Evolutionary conservation across 768 basidiomycete genomes (phyloP), one percentile per base, ranked within the genome.

Genomic region (Austroboletus festivus): DNA sequence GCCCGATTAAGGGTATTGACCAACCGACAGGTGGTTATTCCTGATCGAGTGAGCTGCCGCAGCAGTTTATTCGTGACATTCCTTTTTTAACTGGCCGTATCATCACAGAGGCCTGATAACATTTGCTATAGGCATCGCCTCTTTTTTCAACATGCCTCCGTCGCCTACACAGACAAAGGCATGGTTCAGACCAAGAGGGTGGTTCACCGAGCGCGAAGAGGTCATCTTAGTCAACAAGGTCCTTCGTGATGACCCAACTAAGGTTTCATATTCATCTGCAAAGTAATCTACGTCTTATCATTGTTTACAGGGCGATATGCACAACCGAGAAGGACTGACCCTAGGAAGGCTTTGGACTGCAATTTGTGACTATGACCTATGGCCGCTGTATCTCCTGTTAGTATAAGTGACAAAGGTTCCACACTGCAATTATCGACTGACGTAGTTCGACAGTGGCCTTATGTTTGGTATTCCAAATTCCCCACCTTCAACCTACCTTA

Each of bases 121-220:
- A 0, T 66, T 83, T 4, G n/a, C 57, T 18, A 72, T 85, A 38
- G 82, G 82, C 1, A 35, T 82, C 16, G 62, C 69, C 3, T 73
- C 80, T 1, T 83, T 79, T 64, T 81, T 82, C 68, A 72, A 63
- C 46, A 78, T 82, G 74, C 82, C 83, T 5, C 72, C 79, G 30
- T 78, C 77, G 3, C 81, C 81, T 1, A 83, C 79, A 1, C 79
- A 81, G 53, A 81, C 82, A 1, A 78, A 73, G 49, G 61, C 71
- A 0, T 77, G 80, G 76, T 81, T 77, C 68, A 61, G 81, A 38
- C 78, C 77, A 0, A 76, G 78, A 33, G 80, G 82, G 0, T 85
- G 82, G 82, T 83, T 83, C 59, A 79, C 75, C 0, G 79, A 81
- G 40, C 68, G 77, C 18, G 79, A 85, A 52, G 83, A 84, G 54